Base-by-base conservation (phyloP, 495 filamentous ascomycete genomes). In the Elasticomyces elasticus region DNA sequence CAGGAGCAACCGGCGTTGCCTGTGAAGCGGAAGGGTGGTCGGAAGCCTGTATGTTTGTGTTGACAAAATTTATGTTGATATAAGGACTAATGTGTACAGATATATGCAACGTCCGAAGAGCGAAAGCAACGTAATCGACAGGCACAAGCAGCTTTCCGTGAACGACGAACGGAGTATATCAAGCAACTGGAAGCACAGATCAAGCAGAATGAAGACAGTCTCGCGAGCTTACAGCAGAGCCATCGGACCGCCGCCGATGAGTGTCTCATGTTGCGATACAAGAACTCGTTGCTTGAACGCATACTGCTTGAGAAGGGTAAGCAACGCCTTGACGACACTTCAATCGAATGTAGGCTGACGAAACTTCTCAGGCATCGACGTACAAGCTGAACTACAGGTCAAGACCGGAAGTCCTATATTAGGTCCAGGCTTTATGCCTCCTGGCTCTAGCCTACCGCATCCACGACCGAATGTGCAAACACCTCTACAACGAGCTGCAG, bases 161-260 rank as follows among this genome's bases (percentile, higher is more conserved):
- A 98, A 69, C 83, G 92, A 56, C 83, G 92, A 57, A 97, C 94
- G 25, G 92, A 98, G 73, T 98, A 98, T 68, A 98, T 98, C 74
- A 96, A 96, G 72, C 94, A 98, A 69, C 79, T 98, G 11, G 92
- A 98, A 70, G 87, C 87, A 49, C 95, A 89, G 51, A 97, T 98
- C 69, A 94, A 94, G 67, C 89, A 89, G 58, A 92, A 97, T 74
- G 92, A 98, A 70, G 88, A 95, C 58, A 85, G 85, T 58, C 74
- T 98, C 35, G 84, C 91, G 59, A 91, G 80, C 60, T 76, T 97
- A 52, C 94, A 96, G 69, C 86, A 92, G 62, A 94, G 87, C 47
- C 92, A 97, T 66, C 86, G 94, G 50, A 87, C 80, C 61, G 94
- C 92, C 43, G 92, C 94, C 27, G 94, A 98, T 66, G 92, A 97